These are phyloP conservation scores for Plasmodium fragile DNA, from an alignment of 169 alveolate genomes.

Conservation along the genomic window DNA sequence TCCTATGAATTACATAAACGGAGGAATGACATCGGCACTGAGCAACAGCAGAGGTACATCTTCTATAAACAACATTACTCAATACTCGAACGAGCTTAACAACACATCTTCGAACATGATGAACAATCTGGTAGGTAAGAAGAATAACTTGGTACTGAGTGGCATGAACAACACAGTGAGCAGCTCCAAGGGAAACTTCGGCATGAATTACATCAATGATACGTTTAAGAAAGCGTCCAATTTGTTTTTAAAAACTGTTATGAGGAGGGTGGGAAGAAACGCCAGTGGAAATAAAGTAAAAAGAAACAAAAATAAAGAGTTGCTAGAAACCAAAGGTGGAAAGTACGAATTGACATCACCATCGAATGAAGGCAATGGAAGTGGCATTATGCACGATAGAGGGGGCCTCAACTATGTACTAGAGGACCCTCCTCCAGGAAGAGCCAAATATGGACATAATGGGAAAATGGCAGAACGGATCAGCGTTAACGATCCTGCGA, in stretches of 20 bases:
- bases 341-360: background rate
- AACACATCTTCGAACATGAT: background rate
- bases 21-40: background rate
- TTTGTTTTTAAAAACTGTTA: background rate
- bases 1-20: background rate
- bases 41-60: background rate
- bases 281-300: background rate
- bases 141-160: background rate
- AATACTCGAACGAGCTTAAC: background rate
- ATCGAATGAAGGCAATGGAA: background rate
- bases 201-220: background rate
- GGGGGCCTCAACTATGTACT: background rate
- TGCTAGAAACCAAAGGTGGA: background rate
- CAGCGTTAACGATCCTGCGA: background rate
- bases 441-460: background rate
- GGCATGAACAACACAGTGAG: background rate
- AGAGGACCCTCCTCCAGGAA: background rate
- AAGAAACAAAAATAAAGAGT: slow-evolving; percentile 3
- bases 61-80: background rate
- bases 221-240: background rate
- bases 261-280: background rate
- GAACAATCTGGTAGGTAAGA: background rate
- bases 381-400: background rate
- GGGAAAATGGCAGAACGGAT: background rate
- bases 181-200: background rate